Base-by-base conservation (phyloP, 176 grass and related monocot genomes). In the Bonia amplexicaulis region DNA sequence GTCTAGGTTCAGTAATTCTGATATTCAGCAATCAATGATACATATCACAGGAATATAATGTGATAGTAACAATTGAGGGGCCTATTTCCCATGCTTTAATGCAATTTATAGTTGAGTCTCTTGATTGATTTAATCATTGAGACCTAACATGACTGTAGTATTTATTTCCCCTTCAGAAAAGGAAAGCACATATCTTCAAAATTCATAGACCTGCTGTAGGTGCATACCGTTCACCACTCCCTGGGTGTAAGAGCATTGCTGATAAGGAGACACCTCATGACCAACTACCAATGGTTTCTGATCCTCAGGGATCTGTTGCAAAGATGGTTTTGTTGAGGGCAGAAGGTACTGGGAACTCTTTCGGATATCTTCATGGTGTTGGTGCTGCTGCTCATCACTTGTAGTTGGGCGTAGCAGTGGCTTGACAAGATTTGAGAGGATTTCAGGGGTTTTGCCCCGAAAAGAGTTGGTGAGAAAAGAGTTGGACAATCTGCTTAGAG, bases 241-340 rank as follows among this genome's bases (percentile, higher is more conserved):
- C 65, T 96, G 94, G 22, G 86, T 70, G 63, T 85, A 96, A 62
- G 94, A 88, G 87, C 89, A 90, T 20, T 91, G 85, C 1, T 80
- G 76, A 6, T 84, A 76, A 0, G 87, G 6, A 19, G 91, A 72
- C 33, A 83, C 29, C 52, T 89, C 94, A 74, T 96, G 89, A 12
- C 68, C 86, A 10, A 84, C 71, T 20, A 76, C 71, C 44, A 79
- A 4, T 17, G 84, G 62, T 46, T 88, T 89, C 9, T 61, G 68
- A 71, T 90, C 94, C 82, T 98, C 96, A 12, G 91, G 89, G 64
- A 98, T 95, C 74, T 90, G 90, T 54, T 90, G 80, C 83, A 95
- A 69, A 41, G 91, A 93, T 1, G 91, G 82, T 48, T 88, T 98
- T 45, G 88, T 92, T 19, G 96, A 92, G 7, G 92, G 88, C 22